A percentile compares a stretch with the other conserved stretches of the same genome.
Conservation (phyloP, 2,329 filamentous ascomycete genomes). For the Gremmenia infestans region DNA sequence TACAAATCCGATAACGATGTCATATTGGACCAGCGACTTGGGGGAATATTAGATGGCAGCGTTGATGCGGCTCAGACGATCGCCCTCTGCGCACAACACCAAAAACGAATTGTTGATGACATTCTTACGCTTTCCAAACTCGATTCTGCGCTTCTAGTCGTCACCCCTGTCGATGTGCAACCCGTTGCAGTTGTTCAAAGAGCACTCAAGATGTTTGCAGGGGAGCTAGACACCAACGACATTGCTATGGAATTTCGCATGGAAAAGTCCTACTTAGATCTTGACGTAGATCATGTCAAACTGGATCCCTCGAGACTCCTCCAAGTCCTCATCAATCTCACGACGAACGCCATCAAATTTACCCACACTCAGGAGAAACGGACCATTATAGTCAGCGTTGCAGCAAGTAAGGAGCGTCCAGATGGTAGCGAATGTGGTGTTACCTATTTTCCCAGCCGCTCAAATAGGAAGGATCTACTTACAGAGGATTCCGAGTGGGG, state of each 20-base stretch:
- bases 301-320: constrained; percentile 72
- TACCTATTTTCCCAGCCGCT: constrained; percentile 32
- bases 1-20: constrained; percentile 15
- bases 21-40: constrained; percentile 35
- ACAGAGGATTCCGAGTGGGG: constrained; percentile 52
- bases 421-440: constrained; percentile 45
- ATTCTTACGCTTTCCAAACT: constrained; percentile 64
- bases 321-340: constrained; percentile 76
- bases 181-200: constrained; percentile 59
- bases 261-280: constrained; percentile 59
- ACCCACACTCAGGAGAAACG: constrained; percentile 59
- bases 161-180: constrained; percentile 66
- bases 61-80: constrained; percentile 79
- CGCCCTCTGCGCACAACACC: constrained; percentile 69
- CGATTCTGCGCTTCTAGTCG: constrained; percentile 64
- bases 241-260: constrained; percentile 67
- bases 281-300: constrained; percentile 66
- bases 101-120: constrained; percentile 68
- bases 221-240: constrained; percentile 65
- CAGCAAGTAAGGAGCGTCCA: constrained; percentile 24
- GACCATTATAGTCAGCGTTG: constrained; percentile 40
- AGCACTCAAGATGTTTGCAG: constrained; percentile 74
- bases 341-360: constrained; percentile 81
- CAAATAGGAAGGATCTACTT: constrained; percentile 23
- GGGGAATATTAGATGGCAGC: constrained; percentile 47